A percentile compares a stretch with the other conserved stretches of the same genome.
Conservation (phyloP, 2,329 filamentous ascomycete species). For the Phaeosphaeriaceae sp. region DNA sequence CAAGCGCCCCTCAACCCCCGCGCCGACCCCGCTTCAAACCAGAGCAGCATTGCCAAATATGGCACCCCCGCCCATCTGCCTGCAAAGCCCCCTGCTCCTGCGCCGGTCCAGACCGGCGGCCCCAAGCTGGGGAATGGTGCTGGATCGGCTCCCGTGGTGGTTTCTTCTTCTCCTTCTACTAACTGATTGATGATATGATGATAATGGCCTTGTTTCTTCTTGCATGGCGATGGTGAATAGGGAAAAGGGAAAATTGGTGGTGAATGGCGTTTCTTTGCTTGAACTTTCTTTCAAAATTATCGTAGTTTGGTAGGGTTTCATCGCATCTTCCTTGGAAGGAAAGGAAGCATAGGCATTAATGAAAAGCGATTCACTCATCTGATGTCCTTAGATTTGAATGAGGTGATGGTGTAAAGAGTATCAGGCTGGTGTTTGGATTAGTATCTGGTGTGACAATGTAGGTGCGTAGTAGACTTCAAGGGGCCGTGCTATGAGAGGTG, state of each 20-base stretch:
- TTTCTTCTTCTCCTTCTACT: not conserved
- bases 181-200: not conserved
- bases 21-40: constrained; percentile 21
- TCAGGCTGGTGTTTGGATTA: no score
- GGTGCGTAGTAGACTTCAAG: no score
- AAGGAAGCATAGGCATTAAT: no score
- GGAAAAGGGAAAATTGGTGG: not conserved
- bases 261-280: not conserved
- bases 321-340: no score
- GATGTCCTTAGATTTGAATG: no score
- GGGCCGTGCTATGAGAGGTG: no score
- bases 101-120: not conserved
- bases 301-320: no score
- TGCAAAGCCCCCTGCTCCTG: constrained; percentile 61
- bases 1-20: constrained; percentile 35
- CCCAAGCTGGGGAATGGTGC: constrained; percentile 22
- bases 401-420: no score
- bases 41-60: constrained; percentile 63
- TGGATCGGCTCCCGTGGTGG: not conserved
- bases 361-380: no score
- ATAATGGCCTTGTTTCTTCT: not conserved
- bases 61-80: constrained; percentile 62
- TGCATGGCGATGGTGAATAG: no score
- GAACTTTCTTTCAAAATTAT: not conserved
- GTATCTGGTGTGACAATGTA: no score